Conservation (phyloP, 2,329 filamentous ascomycete species). For the Botrytis byssoidea region DNA sequence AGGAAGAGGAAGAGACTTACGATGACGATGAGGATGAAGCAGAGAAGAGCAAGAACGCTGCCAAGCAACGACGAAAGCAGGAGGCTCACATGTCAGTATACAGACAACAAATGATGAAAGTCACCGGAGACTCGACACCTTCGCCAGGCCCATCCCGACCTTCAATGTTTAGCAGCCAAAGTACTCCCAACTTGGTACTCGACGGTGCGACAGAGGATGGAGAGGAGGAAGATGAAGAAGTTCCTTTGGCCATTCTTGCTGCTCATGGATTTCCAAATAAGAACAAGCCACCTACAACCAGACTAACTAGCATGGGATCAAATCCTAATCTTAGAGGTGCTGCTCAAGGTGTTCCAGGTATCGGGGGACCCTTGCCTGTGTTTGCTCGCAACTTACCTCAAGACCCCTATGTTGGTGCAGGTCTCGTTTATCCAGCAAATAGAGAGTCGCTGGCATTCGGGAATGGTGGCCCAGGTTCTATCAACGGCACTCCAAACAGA, state of each 20-base stretch:
- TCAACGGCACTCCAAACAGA: conserved; percentile 39
- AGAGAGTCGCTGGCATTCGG: conserved; percentile 74
- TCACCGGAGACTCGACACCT: conserved; percentile 69
- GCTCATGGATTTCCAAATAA: conserved; percentile 85
- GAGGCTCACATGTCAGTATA: conserved; percentile 89
- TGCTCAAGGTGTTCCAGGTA: conserved; percentile 55
- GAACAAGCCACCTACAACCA: conserved; percentile 69
- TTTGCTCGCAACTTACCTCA: conserved; percentile 81
- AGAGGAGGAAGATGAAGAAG: conserved; percentile 81
- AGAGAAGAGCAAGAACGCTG: conserved; percentile 70
- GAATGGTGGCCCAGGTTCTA: conserved; percentile 50
- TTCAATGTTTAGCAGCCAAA: conserved; percentile 55
- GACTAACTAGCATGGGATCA: conserved; percentile 52
- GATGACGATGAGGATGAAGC: conserved; percentile 76
- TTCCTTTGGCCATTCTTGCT: conserved; percentile 80
- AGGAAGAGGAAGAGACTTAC: conserved; percentile 60
- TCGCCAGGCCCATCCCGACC: conserved; percentile 47
- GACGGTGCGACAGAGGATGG: conserved; percentile 46
- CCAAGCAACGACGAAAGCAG: conserved; percentile 79
- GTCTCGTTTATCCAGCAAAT: conserved; percentile 68
- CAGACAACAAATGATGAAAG: conserved; percentile 95
- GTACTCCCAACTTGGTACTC: conserved; percentile 57
- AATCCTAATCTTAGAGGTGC: conserved; percentile 68
- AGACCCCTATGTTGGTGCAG: conserved; percentile 80
- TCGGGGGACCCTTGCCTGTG: conserved; percentile 58